Evolutionary conservation across 164 flowering plant genomes (phyloP).

Genomic region (Chimonanthus praecox): DNA sequence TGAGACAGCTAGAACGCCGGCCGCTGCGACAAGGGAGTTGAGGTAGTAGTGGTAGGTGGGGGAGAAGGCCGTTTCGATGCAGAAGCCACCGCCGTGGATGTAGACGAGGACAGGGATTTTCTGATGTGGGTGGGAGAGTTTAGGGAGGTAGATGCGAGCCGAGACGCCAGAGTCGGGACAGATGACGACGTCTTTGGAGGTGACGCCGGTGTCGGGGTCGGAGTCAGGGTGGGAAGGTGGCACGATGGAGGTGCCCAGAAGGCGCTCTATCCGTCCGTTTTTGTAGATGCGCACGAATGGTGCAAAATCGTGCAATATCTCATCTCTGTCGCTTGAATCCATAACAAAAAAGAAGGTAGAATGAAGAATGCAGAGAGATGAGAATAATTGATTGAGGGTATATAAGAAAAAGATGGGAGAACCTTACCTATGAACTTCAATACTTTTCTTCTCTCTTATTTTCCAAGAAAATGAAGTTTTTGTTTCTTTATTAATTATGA

Average conservation of each 20-base stretch:
- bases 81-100: conserved; percentile 25
- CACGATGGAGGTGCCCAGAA: conserved; percentile 12
- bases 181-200: conserved; percentile 43
- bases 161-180: conserved; percentile 13
- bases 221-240: conserved; percentile 14
- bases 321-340: conserved; percentile 8
- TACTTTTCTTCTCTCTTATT: no score
- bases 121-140: background rate
- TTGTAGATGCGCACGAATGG: conserved; percentile 36
- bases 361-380: no score
- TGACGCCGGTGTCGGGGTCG: conserved; percentile 35
- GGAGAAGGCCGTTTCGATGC: conserved; percentile 28
- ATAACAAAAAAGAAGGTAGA: background rate
- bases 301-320: conserved; percentile 24
- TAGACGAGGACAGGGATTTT: conserved; percentile 21
- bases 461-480: no score
- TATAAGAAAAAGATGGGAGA: no score
- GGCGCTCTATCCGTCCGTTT: conserved; percentile 36
- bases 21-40: conserved; percentile 12
- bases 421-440: no score
- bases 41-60: conserved; percentile 18
- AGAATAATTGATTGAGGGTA: no score
- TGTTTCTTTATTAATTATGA: no score
- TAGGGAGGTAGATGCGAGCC: conserved; percentile 42
- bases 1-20: conserved; percentile 13